Evolutionary conservation across 225 moss, liverwort and hornwort genomes (phyloP).

Genomic region (Marchantia polymorpha): DNA sequence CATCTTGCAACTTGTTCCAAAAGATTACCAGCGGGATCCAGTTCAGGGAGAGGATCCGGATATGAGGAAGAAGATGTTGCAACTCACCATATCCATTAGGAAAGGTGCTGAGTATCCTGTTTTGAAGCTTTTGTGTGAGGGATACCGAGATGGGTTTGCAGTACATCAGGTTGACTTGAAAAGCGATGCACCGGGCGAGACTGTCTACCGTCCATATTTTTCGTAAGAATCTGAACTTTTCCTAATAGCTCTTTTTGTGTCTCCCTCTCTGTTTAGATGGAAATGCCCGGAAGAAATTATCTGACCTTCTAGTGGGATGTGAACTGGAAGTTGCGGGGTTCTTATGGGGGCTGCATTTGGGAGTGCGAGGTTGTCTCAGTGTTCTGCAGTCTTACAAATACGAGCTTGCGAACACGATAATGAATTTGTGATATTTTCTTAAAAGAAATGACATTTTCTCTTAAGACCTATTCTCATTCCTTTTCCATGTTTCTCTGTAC

Average conservation of each 20-base stretch:
- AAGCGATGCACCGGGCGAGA: constrained; percentile 23
- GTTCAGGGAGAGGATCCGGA: constrained; percentile 40
- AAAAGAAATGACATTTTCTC: too few species aligned
- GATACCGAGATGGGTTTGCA: constrained; percentile 42
- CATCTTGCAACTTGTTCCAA: constrained; percentile 31
- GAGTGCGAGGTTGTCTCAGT: too few species aligned
- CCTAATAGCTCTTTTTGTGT: too few species aligned
- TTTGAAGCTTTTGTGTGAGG: constrained; percentile 38
- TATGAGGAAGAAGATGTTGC: constrained; percentile 40
- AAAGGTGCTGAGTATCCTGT: constrained; percentile 27
- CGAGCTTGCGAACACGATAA: too few species aligned
- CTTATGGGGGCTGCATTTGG: neutral
- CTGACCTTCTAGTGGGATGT: too few species aligned
- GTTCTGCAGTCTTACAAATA: too few species aligned
- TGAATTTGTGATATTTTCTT: too few species aligned
- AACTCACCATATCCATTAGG: constrained; percentile 37
- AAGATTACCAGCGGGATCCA: constrained; percentile 30
- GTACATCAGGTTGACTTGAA: constrained; percentile 46
- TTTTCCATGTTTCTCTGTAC: too few species aligned
- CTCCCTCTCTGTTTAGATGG: too few species aligned
- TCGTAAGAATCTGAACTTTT: constrained; percentile 27
- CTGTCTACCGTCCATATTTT: constrained; percentile 44
- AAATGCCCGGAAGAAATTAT: too few species aligned
- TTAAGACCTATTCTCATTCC: too few species aligned
- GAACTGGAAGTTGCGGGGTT: too few species aligned